Percentiles rank a stretch among this genome's conserved stretches.
These are phyloP conservation scores for Globisporangium rhizosaccharum DNA, from an alignment of 352 stramenopile species.

Conservation along the genomic window DNA sequence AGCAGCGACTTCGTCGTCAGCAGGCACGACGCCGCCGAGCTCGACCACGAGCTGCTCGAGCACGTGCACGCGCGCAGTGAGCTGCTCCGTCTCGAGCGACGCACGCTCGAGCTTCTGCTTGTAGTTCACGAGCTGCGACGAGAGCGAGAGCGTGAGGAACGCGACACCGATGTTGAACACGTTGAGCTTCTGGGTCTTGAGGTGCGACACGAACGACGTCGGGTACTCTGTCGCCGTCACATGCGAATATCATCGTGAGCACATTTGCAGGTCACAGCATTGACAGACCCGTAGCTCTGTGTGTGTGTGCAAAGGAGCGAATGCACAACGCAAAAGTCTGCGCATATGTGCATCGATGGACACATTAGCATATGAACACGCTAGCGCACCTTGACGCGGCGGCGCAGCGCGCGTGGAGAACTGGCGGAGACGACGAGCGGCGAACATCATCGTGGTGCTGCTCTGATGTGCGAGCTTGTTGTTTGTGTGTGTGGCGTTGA, in stretches of 20 bases:
- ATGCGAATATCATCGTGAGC: not conserved
- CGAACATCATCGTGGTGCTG: not conserved
- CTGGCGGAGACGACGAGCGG: constrained; percentile 27
- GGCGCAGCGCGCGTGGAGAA: constrained; percentile 30
- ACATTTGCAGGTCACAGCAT: not conserved
- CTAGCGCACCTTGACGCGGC: constrained; percentile 32
- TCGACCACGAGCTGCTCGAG: constrained; percentile 63
- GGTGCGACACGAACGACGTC: constrained; percentile 73
- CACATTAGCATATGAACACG: not conserved
- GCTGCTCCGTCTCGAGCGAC: constrained; percentile 31
- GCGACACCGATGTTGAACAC: constrained; percentile 83
- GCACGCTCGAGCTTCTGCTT: constrained; percentile 54
- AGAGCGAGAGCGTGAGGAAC: constrained; percentile 82
- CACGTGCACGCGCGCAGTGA: constrained; percentile 41
- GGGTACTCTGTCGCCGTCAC: constrained; percentile 48
- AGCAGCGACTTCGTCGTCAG: constrained; percentile 38
- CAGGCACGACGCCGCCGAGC: constrained; percentile 50
- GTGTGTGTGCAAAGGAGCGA: not conserved
- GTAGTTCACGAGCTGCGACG: constrained; percentile 72
- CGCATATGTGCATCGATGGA: not conserved
- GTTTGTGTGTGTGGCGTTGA: not conserved
- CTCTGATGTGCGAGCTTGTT: not conserved
- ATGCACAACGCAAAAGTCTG: not conserved
- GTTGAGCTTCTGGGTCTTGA: constrained; percentile 77
- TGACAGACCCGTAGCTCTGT: too few species aligned